A percentile compares a stretch with the other conserved stretches of the same genome.
Conservation (phyloP, 2,329 filamentous ascomycete species). For the Fusarium sp. region DNA sequence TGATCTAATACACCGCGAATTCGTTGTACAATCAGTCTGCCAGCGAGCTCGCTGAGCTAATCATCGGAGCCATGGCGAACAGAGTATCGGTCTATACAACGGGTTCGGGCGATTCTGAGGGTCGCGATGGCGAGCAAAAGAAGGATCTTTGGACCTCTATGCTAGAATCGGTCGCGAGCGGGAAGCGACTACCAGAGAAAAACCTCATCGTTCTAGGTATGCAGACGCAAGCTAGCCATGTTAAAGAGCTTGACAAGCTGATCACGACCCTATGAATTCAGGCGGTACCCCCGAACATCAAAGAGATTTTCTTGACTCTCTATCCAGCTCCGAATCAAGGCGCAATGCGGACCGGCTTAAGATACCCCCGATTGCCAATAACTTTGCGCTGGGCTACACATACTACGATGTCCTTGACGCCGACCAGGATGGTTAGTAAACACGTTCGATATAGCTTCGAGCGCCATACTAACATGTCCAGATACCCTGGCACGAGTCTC, state of each 20-base stretch:
- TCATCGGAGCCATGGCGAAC: constrained; percentile 61
- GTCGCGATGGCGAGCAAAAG: constrained; percentile 76
- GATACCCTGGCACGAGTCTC: constrained; percentile 92
- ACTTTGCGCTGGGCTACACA: constrained; percentile 92
- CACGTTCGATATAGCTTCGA: background rate
- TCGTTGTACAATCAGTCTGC: constrained; percentile 11
- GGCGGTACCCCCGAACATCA: constrained; percentile 87
- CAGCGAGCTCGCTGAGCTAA: constrained; percentile 34
- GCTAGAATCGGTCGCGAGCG: constrained; percentile 90
- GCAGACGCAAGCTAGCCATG: constrained; percentile 37
- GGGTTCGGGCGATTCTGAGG: constrained; percentile 66
- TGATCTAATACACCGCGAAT: constrained; percentile 31
- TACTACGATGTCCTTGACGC: constrained; percentile 95
- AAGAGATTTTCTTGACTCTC: constrained; percentile 81
- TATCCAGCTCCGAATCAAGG: constrained; percentile 66
- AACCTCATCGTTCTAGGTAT: constrained; percentile 87
- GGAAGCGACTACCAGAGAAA: constrained; percentile 91
- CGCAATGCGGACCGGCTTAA: constrained; percentile 69
- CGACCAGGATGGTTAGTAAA: constrained; percentile 82
- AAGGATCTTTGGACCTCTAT: constrained; percentile 95
- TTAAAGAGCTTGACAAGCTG: constrained; percentile 42
- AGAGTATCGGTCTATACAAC: constrained; percentile 70
- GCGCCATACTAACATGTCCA: constrained; percentile 54
- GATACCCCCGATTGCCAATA: constrained; percentile 86
- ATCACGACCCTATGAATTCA: constrained; percentile 53